These are phyloP conservation scores for Biscogniauxia sp. DNA, from an alignment of 2,329 filamentous ascomycete genomes.

Conservation along the genomic window DNA sequence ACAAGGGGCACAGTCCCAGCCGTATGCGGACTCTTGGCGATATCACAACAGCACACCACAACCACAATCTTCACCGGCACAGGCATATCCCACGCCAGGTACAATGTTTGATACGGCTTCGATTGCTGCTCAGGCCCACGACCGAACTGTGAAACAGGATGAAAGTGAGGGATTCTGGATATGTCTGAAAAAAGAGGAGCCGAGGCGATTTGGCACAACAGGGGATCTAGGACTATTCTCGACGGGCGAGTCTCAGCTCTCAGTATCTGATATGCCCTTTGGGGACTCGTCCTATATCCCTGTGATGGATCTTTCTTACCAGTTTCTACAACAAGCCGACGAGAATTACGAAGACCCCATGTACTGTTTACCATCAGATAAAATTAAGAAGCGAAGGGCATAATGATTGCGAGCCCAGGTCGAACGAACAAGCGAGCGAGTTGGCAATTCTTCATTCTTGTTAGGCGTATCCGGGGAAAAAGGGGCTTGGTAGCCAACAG, in stretches of 20 bases:
- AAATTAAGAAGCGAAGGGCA: not conserved
- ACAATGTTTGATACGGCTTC: constrained; percentile 13
- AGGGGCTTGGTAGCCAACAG: not conserved
- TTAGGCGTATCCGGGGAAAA: not conserved
- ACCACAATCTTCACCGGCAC: constrained; percentile 10
- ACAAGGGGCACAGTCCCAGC: constrained; percentile 14
- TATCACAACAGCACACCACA: constrained; percentile 17
- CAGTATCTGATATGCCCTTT: constrained; percentile 23
- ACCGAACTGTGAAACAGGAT: constrained; percentile 7
- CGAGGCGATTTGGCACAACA: constrained; percentile 22
- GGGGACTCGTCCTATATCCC: constrained; percentile 19
- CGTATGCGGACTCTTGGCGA: constrained; percentile 20
- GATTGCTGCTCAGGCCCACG: constrained; percentile 12
- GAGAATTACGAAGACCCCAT: constrained; percentile 2
- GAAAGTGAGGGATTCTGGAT: constrained; percentile 21
- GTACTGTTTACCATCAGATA: constrained; percentile 2
- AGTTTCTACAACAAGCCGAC: constrained; percentile 14
- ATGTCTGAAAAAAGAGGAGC: constrained; percentile 21
- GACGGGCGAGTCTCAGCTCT: constrained; percentile 23
- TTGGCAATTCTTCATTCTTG: not conserved
- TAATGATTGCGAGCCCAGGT: not conserved
- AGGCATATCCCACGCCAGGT: constrained; percentile 17
- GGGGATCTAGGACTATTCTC: constrained; percentile 29
- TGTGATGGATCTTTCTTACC: constrained; percentile 16
- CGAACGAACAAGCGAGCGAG: not conserved